Conservation (phyloP, 768 basidiomycete genomes). For the Russula foetens region DNA sequence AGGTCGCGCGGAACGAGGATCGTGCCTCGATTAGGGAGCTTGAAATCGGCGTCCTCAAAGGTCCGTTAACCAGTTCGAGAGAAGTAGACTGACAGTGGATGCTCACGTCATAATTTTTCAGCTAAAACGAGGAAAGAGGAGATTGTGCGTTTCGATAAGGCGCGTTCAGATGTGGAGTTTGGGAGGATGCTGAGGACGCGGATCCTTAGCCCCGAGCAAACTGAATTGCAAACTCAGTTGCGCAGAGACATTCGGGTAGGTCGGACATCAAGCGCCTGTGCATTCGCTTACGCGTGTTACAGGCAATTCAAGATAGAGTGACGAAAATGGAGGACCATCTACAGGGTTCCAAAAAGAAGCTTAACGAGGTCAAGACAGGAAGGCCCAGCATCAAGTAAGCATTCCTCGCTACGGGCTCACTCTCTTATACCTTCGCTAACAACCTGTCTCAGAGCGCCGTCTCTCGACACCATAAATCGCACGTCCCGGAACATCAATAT, state of each 20-base stretch:
- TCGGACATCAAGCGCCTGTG: neutral
- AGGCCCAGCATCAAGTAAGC: conserved; percentile 7
- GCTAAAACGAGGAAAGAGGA: conserved; percentile 81
- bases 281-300: neutral
- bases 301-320: conserved; percentile 16
- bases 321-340: conserved; percentile 16
- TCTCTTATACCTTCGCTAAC: neutral
- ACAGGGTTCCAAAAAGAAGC: conserved; percentile 14
- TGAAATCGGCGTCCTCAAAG: conserved; percentile 60
- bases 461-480: conserved; percentile 76
- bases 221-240: conserved; percentile 72
- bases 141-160: conserved; percentile 68
- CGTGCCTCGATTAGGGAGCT: conserved; percentile 43
- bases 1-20: conserved; percentile 34
- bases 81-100: neutral
- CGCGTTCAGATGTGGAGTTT: conserved; percentile 72
- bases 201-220: conserved; percentile 66
- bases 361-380: conserved; percentile 18
- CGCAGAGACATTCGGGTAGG: conserved; percentile 64
- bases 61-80: conserved; percentile 29
- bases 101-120: conserved; percentile 25
- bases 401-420: neutral
- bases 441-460: conserved; percentile 54
- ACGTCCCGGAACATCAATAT: conserved; percentile 81
- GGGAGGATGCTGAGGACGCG: conserved; percentile 36